Base-by-base conservation (phyloP, 2,329 filamentous ascomycete genomes). In the Xylaria sp. region DNA sequence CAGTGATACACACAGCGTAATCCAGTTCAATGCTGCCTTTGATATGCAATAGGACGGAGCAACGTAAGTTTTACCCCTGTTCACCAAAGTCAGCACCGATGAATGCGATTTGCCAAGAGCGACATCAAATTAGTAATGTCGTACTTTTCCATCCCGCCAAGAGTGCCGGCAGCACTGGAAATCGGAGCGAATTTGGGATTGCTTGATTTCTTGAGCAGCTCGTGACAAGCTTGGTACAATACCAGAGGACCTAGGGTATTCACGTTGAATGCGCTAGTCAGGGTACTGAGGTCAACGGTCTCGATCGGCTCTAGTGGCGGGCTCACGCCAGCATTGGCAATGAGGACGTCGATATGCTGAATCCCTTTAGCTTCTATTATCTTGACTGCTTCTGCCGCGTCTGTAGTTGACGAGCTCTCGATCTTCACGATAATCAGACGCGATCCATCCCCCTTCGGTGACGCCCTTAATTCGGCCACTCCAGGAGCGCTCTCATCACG, bases 321-420 rank as follows among this genome's bases (percentile, higher is more conserved):
- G 50, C 76, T 73, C 2, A 77, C 72, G 1, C 77, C 79, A 1
- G 80, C 78, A 68, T 80, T 81, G 10, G 79, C 78, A 47, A 81
- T 74, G 21, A 81, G 65, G 29, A 78, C 66, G 62, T 81, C 79
- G 32, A 82, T 44, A 25, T 76, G 71, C 68, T 68, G 35, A 51
- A 80, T 55, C 6, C 63, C 63, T 1, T 25, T 35, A 69, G 5
- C 73, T 76, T 10, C 69, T n/a, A 76, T 64, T 23, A 75, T 70
- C 16, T 77, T 69, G 1, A 76, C 73, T 5, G 73, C 64, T 13
- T 73, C 71, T 10, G 42, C 21, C 1, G 78, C 67, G 21, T 79
- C 75, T 0, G 75, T 63, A 6, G 71, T 64, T 2, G 71, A 71
- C 10, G 68, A 66, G 18, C 73, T 75, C 53, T 80, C 78, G 37